A percentile compares a stretch with the other conserved stretches of the same genome.
These are phyloP conservation scores for Vaccinium myrtillus DNA, from an alignment of 148 eudicot genomes.

Conservation along the genomic window DNA sequence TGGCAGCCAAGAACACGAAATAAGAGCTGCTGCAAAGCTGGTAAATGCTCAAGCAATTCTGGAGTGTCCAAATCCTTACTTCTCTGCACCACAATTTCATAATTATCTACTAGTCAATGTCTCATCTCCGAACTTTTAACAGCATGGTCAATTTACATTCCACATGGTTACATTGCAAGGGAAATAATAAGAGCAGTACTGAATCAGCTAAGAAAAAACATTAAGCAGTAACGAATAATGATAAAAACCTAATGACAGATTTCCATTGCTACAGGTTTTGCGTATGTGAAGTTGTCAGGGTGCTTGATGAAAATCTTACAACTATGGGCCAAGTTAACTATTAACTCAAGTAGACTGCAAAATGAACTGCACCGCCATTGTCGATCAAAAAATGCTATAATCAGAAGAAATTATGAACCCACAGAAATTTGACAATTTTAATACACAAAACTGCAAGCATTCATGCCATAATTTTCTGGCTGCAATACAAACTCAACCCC, in stretches of 20 bases:
- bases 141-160: background rate
- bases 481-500: slow-evolving; percentile 4
- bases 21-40: slow-evolving; percentile 86
- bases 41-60: slow-evolving; percentile 86
- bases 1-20: slow-evolving; percentile 84
- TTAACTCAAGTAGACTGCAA: background rate
- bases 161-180: background rate
- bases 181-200: background rate
- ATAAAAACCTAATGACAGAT: background rate
- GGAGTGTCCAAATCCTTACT: slow-evolving; percentile 83
- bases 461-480: background rate
- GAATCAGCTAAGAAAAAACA: background rate
- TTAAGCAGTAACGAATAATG: background rate
- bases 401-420: background rate
- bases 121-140: background rate
- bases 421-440: background rate
- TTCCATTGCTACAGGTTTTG: background rate
- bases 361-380: background rate
- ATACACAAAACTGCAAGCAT: background rate
- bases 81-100: slow-evolving; percentile 52
- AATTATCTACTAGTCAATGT: background rate
- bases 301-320: background rate
- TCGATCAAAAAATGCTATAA: background rate
- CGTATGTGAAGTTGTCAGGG: background rate
- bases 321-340: background rate